Base-by-base conservation (phyloP, 495 filamentous ascomycete genomes). In the Pyronema omphalodes region DNA sequence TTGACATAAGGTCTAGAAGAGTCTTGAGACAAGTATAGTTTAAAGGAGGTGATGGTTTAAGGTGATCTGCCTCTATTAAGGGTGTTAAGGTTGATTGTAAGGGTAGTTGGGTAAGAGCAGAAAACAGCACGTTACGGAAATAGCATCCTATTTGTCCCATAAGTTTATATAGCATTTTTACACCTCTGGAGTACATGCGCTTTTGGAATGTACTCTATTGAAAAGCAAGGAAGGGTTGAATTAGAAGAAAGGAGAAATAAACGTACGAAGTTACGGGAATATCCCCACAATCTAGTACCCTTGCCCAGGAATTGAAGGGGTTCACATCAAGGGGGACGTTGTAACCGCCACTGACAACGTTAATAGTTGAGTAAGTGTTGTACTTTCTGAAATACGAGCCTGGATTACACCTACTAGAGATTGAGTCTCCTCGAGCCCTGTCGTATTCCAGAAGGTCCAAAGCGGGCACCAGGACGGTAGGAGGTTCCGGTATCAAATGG, bases 401-500 rank as follows among this genome's bases (percentile, higher is more conserved):
- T 29, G 23, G 23, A 5, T 29, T 29, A 29, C 5, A 5, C 56
- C 41, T 37, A 55, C 56, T 53, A 71, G 49, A 70, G 62, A 60
- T 70, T 70, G 52, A 70, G 54, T 11, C 69, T 60, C 40, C 67
- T 60, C 40, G 79, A 82, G 69, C 84, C 84, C 74, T 86, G 77
- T 66, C 86, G 75, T 61, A 91, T 91, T 23, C 82, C 83, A 48
- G 74, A 78, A 9, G 86, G 86, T 1, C 86, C 86, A 59, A 88
- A 93, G 35, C 86, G 76, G 36, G 85, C 86, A 48, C 86, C 86
- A 5, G 86, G 86, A 56, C 86, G 71, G 67, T 86, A 86, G 0
- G 80, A 82, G 14, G 81, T 84, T 3, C 82, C 82, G 6, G 73
- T 76, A 51, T 76, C 74, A 53, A 75, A 74, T 7, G 74, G 74